Percentiles rank a stretch among this genome's conserved stretches.
Evolutionary conservation across 2,329 filamentous ascomycete genomes (phyloP).

Genomic region (Pyrenochaeta sp.): DNA sequence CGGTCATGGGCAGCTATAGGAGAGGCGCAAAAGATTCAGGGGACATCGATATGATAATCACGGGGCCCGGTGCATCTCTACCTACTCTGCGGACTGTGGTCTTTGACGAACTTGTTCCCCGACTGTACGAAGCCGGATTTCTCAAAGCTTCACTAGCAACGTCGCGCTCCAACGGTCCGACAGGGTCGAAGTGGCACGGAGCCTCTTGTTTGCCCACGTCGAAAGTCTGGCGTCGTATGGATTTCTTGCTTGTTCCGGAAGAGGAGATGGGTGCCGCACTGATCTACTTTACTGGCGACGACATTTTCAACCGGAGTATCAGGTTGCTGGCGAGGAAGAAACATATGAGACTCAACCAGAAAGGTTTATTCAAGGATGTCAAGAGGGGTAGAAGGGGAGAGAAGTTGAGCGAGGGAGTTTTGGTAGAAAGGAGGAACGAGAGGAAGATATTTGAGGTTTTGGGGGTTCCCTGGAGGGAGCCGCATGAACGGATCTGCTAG

Average conservation of each 20-base stretch:
- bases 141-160: conserved; percentile 75
- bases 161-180: conserved; percentile 55
- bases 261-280: conserved; percentile 82
- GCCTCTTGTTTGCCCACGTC: conserved; percentile 73
- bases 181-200: conserved; percentile 86
- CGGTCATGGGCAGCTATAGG: conserved; percentile 85
- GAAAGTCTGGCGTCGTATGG: conserved; percentile 78
- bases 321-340: conserved; percentile 80
- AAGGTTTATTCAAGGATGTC: conserved; percentile 77
- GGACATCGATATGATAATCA: conserved; percentile 88
- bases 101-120: conserved; percentile 69
- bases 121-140: conserved; percentile 69
- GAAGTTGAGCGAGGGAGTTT: conserved; percentile 71
- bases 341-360: conserved; percentile 85
- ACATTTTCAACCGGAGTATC: conserved; percentile 91
- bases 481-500: conserved; percentile 48
- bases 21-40: conserved; percentile 77
- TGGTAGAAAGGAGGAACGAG: conserved; percentile 80
- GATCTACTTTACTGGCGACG: conserved; percentile 96
- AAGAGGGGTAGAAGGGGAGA: conserved; percentile 65
- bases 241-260: conserved; percentile 83
- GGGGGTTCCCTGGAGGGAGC: conserved; percentile 81
- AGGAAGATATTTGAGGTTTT: conserved; percentile 81
- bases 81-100: conserved; percentile 68
- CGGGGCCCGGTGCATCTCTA: conserved; percentile 65